phyloP scores from a whole-genome alignment of 202 grass and related monocot genomes.

The Cymbopogon flexuosus region DNA sequence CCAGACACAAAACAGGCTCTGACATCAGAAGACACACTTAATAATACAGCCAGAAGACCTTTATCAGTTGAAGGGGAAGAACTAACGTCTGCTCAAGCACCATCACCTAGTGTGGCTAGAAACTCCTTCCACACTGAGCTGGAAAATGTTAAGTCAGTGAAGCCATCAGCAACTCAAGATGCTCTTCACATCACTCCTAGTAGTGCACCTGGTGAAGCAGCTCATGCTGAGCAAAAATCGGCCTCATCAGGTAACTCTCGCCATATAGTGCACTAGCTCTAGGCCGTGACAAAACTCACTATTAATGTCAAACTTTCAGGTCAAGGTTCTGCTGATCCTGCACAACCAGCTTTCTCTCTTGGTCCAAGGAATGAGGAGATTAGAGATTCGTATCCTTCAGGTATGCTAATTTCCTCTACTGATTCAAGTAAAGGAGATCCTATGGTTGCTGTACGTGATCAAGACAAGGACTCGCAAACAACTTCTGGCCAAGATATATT shows the following conservation, averaged over 20 bases:
- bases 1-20: neutral
- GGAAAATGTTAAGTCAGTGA: neutral
- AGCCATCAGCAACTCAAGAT: neutral
- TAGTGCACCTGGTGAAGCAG: neutral
- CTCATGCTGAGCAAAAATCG: neutral
- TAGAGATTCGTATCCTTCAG: neutral
- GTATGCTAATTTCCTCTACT: neutral
- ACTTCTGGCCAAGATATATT: neutral
- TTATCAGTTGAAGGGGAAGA: slow-evolving; percentile 8
- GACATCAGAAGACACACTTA: neutral
- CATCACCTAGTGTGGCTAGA: neutral
- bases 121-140: neutral
- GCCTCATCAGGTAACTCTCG: slow-evolving; percentile 4
- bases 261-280: neutral
- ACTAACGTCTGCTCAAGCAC: neutral
- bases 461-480: slow-evolving; percentile 21
- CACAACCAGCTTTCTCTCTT: neutral
- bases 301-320: slow-evolving; percentile 10
- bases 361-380: neutral
- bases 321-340: slow-evolving; percentile 20
- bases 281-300: neutral
- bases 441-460: neutral
- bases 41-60: neutral
- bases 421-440: neutral
- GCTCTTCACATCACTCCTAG: neutral